Conservation (phyloP, 306 rosid species). For the Rosa chinensis region DNA sequence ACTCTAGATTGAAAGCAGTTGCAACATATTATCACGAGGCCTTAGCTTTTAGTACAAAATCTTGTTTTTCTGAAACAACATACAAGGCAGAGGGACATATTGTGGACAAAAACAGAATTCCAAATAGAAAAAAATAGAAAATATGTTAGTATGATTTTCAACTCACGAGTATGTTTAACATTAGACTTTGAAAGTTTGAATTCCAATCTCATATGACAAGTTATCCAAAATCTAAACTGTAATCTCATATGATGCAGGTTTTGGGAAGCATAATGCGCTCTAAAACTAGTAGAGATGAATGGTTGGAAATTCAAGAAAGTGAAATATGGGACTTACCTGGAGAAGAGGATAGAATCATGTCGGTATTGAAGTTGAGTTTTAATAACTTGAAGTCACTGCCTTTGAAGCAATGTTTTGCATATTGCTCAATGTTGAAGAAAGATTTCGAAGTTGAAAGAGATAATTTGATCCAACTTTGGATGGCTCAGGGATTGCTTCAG, state of each 20-base stretch:
- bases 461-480: conserved; percentile 17
- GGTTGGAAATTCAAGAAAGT: background rate
- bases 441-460: background rate
- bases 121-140: too few relatives aligned
- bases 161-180: background rate
- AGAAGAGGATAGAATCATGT: background rate
- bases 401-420: conserved; percentile 27
- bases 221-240: too few relatives aligned
- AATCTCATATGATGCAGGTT: background rate
- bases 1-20: too few relatives aligned
- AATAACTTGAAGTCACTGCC: conserved; percentile 2
- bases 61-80: too few relatives aligned
- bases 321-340: background rate
- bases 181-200: background rate
- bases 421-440: conserved; percentile 10
- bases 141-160: too few relatives aligned
- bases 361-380: conserved; percentile 17
- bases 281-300: background rate
- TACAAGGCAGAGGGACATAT: too few relatives aligned
- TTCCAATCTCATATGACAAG: too few relatives aligned
- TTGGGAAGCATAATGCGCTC: conserved; percentile 19
- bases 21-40: too few relatives aligned
- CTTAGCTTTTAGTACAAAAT: too few relatives aligned
- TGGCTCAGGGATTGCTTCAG: conserved; percentile 25
- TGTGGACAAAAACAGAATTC: too few relatives aligned